Conservation (phyloP, 2,329 filamentous ascomycete species). For the Diaporthe humulicola region DNA sequence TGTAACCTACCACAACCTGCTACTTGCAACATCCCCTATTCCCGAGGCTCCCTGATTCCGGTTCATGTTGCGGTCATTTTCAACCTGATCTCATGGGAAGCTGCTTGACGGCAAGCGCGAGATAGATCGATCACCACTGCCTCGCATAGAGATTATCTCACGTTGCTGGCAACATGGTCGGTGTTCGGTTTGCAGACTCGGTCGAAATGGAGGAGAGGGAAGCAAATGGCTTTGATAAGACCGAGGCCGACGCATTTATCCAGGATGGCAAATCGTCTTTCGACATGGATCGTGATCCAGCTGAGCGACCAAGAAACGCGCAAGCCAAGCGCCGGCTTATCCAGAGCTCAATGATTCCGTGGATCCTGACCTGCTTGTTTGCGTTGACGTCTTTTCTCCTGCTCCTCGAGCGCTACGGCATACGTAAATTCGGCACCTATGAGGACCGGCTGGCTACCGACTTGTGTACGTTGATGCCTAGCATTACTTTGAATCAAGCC, state of each 20-base stretch:
- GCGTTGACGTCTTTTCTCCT: conserved; percentile 37
- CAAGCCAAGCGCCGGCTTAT: conserved; percentile 19
- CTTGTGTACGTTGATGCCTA: conserved; percentile 30
- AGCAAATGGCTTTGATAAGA: background rate
- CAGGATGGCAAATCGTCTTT: conserved; percentile 12
- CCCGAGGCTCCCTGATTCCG: background rate
- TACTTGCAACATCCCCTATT: background rate
- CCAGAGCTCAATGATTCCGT: conserved; percentile 36
- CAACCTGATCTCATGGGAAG: background rate
- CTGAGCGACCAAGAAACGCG: background rate
- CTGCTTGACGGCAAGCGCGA: background rate
- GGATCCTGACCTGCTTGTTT: conserved; percentile 38
- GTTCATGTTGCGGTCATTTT: background rate
- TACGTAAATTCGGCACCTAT: conserved; percentile 37
- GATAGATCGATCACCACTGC: background rate
- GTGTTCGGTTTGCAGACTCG: conserved; percentile 30
- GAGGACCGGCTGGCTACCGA: conserved; percentile 37
- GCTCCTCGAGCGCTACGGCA: conserved; percentile 37
- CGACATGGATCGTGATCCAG: conserved; percentile 17
- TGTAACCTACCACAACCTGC: background rate
- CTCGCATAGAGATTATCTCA: too few species aligned
- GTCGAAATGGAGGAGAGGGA: conserved; percentile 12
- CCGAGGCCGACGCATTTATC: conserved; percentile 20
- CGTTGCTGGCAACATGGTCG: background rate
- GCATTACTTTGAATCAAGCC: background rate